A percentile compares a stretch with the other conserved stretches of the same genome.
Conservation (phyloP, 768 basidiomycete species). For the Collybia sordida region DNA sequence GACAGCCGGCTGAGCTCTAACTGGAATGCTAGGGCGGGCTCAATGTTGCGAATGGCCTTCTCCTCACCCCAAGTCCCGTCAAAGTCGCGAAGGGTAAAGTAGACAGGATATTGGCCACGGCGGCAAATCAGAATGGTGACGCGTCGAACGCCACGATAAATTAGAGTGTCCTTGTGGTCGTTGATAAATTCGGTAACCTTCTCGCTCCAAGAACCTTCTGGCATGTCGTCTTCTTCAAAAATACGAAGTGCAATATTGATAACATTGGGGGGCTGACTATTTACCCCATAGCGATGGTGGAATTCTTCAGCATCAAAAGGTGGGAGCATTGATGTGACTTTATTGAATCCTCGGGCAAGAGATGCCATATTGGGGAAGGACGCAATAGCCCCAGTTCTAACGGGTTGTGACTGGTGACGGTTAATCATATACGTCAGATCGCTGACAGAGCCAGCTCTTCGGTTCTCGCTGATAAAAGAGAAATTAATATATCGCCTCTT, state of each 20-base stretch:
- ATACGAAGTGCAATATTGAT: conserved; percentile 92
- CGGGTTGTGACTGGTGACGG: conserved; percentile 83
- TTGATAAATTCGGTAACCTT: conserved; percentile 74
- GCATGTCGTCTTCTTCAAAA: conserved; percentile 76
- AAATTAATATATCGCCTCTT: neutral
- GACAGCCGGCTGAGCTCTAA: conserved; percentile 95
- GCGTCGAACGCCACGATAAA: conserved; percentile 83
- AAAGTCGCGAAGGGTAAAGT: conserved; percentile 84
- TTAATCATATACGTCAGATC: conserved; percentile 93
- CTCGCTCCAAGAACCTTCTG: conserved; percentile 76
- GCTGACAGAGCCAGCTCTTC: conserved; percentile 89
- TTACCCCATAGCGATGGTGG: conserved; percentile 69
- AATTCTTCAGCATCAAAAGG: conserved; percentile 71
- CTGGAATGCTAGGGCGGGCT: conserved; percentile 97
- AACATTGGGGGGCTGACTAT: conserved; percentile 84
- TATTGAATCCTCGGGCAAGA: conserved; percentile 71
- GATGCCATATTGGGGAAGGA: conserved; percentile 79
- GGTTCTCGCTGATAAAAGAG: conserved; percentile 47
- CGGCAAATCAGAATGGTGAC: conserved; percentile 92
- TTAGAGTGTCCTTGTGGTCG: conserved; percentile 58
- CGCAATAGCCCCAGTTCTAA: conserved; percentile 88
- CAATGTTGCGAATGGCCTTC: conserved; percentile 95
- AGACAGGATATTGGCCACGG: conserved; percentile 88
- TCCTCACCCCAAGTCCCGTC: conserved; percentile 87
- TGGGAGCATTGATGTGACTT: conserved; percentile 73